Base-by-base conservation (phyloP, 805 yeast species). In the Cyberlindnera saturnus region DNA sequence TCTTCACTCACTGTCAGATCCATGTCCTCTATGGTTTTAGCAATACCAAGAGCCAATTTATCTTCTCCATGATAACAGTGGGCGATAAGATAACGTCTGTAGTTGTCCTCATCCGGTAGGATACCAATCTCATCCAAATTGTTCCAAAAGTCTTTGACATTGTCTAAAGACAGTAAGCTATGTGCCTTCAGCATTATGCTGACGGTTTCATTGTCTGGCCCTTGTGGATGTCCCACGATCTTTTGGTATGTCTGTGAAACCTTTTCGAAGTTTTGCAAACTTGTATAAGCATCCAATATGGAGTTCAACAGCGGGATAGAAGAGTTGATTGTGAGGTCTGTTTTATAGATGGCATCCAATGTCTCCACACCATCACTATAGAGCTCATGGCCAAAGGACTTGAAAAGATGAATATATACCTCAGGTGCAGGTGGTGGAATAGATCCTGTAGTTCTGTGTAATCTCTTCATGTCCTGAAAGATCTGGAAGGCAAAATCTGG, bases 291-390 rank as follows among this genome's bases (percentile, higher is more conserved):
- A 38, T 75, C 79, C 62, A 86, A 70, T 34, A 83, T 61, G 2
- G 81, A 60, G 57, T 86, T 85, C 58, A 82, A 71, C 29, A 86
- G 59, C 10, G 63, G 65, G 10, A 81, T 70, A 49, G 82, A 81
- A 45, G 79, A 71, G 45, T 70, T 74, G 34, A 83, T 62, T 10
- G 68, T 62, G 38, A 74, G 50, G 47, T 86, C 95, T 71, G 81
- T 73, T 43, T 83, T 80, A 56, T 82, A 63, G 38, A 74, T 71
- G 42, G 77, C 73, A 51, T 84, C 87, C 3, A 86, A 60, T 44
- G 80, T 82, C 39, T 67, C 67, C 15, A 84, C 77, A 0, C 91
- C 93, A 7, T 79, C 81, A 44, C 74, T 79, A 50, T 80, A 85
- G 30, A 71, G 62, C 41, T 66, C 64, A 39, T 70, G 69, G 1